Conservation (phyloP, 352 stramenopile genomes). For the Phytophthora litchii region DNA sequence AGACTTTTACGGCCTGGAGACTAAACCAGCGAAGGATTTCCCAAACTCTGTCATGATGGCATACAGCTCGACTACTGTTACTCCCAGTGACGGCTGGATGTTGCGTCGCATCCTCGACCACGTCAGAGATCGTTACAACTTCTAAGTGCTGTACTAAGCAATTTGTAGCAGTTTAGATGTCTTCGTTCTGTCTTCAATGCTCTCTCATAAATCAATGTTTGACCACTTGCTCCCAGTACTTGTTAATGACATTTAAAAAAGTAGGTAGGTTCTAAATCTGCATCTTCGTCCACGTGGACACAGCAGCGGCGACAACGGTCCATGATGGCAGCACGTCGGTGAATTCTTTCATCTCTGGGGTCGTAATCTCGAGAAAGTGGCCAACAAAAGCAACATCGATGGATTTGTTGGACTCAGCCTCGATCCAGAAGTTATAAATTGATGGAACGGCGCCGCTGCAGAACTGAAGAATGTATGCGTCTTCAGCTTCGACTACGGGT, state of each 20-base stretch:
- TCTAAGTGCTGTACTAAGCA: constrained; percentile 11
- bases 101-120: constrained; percentile 39
- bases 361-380: constrained; percentile 65
- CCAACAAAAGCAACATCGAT: constrained; percentile 72
- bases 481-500: constrained; percentile 57
- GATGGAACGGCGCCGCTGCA: constrained; percentile 57
- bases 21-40: constrained; percentile 26
- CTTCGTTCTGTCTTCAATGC: neutral
- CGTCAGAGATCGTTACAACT: constrained; percentile 32
- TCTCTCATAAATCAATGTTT: neutral
- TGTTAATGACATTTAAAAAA: no score
- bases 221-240: neutral
- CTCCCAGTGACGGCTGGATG: constrained; percentile 39
- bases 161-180: neutral
- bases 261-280: constrained; percentile 44
- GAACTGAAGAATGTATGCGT: constrained; percentile 81
- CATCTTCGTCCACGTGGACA: constrained; percentile 67
- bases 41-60: constrained; percentile 35
- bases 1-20: constrained; percentile 26
- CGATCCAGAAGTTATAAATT: constrained; percentile 82
- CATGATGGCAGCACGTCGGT: constrained; percentile 52
- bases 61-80: constrained; percentile 34
- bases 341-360: constrained; percentile 57
- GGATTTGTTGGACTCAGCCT: constrained; percentile 48
- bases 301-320: constrained; percentile 43